These are phyloP conservation scores for Neospora caninum DNA, from an alignment of 169 alveolate species.

Conservation along the genomic window DNA sequence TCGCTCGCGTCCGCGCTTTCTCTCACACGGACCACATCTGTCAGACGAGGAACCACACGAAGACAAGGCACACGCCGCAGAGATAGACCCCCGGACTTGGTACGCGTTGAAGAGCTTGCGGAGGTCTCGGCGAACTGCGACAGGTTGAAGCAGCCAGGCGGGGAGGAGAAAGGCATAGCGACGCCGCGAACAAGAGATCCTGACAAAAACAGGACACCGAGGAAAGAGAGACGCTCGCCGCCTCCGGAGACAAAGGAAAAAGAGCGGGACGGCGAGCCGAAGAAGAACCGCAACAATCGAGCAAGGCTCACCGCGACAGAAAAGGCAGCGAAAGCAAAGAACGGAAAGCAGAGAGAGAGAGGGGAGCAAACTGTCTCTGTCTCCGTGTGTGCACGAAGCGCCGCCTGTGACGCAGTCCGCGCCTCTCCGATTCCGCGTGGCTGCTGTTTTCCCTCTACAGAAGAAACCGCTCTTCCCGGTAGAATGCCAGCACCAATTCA, in stretches of 20 bases:
- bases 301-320: not conserved
- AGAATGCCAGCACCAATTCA: no score
- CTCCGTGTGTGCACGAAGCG: no score
- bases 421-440: no score
- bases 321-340: not conserved
- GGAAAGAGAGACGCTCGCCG: not conserved
- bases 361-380: no score
- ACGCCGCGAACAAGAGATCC: constrained; percentile 55
- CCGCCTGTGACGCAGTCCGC: no score
- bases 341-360: not conserved
- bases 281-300: not conserved
- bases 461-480: no score
- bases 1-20: not conserved
- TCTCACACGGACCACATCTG: not conserved
- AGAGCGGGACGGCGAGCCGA: not conserved
- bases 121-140: not conserved
- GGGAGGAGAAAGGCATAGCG: constrained; percentile 43
- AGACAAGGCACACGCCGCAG: not conserved
- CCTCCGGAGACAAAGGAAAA: not conserved
- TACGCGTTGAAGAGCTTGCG: not conserved
- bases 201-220: no score
- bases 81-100: not conserved
- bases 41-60: not conserved
- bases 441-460: no score
- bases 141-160: constrained; percentile 44